phyloP scores from a whole-genome alignment of 1,139 yeast species.

The Suhomyces chickasaworum region DNA sequence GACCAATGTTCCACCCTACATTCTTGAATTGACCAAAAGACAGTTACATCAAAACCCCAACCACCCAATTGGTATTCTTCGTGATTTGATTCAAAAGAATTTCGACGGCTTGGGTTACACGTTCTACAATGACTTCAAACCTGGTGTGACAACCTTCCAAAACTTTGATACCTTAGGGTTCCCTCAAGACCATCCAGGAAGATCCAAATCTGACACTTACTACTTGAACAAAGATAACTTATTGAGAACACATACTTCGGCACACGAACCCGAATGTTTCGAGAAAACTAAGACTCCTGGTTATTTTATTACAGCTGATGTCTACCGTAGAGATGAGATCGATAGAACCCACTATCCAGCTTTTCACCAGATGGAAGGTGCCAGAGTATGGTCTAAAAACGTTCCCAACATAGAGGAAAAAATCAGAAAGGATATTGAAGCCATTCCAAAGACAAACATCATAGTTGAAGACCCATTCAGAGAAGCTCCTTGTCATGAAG shows the following conservation, averaged over 20 bases:
- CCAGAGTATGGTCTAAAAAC: conserved; percentile 73
- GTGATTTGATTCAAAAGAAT: conserved; percentile 69
- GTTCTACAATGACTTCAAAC: conserved; percentile 76
- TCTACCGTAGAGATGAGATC: conserved; percentile 91
- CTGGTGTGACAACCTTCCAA: conserved; percentile 78
- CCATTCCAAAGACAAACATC: conserved; percentile 66
- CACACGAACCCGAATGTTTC: conserved; percentile 91
- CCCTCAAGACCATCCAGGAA: conserved; percentile 90
- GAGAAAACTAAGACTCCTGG: conserved; percentile 71
- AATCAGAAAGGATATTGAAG: conserved; percentile 58
- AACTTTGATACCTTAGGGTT: conserved; percentile 92
- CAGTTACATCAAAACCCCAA: conserved; percentile 69
- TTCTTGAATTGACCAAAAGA: conserved; percentile 68
- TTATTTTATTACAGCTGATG: conserved; percentile 92
- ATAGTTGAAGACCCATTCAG: conserved; percentile 75
- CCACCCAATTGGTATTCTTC: conserved; percentile 89
- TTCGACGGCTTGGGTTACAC: conserved; percentile 73
- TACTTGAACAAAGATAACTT: conserved; percentile 73
- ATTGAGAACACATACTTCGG: conserved; percentile 92
- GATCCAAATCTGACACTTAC: conserved; percentile 91
- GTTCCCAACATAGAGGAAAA: conserved; percentile 40
- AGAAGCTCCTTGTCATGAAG: conserved; percentile 41
- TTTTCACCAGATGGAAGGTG: conserved; percentile 98
- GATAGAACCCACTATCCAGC: conserved; percentile 97
- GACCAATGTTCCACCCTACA: conserved; percentile 84